Evolutionary conservation across 2,329 filamentous ascomycete species (phyloP).

Genomic region (Leptographium lundbergii): DNA sequence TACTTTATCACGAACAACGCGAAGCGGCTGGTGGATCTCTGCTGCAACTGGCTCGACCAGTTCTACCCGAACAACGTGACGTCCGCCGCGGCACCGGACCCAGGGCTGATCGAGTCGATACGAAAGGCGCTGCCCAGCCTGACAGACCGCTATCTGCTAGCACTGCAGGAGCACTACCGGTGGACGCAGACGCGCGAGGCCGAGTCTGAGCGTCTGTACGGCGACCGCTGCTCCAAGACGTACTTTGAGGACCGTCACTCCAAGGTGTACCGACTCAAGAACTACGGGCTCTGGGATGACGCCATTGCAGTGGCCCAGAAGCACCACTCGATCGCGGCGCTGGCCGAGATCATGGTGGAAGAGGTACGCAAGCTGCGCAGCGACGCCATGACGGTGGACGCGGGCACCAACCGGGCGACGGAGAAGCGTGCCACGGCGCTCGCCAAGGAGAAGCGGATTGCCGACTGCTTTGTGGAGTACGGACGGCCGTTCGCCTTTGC

Average conservation of each 20-base stretch:
- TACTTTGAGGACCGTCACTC: conserved; percentile 38
- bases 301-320: conserved; percentile 46
- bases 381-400: conserved; percentile 20
- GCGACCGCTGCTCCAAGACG: conserved; percentile 32
- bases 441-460: conserved; percentile 34
- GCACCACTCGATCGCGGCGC: conserved; percentile 39
- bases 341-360: conserved; percentile 43
- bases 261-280: conserved; percentile 40
- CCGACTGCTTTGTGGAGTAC: conserved; percentile 47
- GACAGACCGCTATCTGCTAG: conserved; percentile 41
- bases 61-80: conserved; percentile 21
- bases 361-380: conserved; percentile 33
- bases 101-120: conserved; percentile 30
- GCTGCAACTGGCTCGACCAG: conserved; percentile 40
- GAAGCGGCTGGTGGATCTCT: conserved; percentile 46
- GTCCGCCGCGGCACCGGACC: conserved; percentile 16
- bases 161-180: conserved; percentile 38
- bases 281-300: conserved; percentile 43
- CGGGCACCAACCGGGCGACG: conserved; percentile 20
- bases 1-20: conserved; percentile 47
- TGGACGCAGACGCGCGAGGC: conserved; percentile 35
- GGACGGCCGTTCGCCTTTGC: conserved; percentile 58
- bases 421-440: conserved; percentile 30
- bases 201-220: conserved; percentile 26
- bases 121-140: conserved; percentile 35